Evolutionary conservation across 192 early-diverging fungal species (phyloP).

Genomic region (Gaertneriomyces sp.): DNA sequence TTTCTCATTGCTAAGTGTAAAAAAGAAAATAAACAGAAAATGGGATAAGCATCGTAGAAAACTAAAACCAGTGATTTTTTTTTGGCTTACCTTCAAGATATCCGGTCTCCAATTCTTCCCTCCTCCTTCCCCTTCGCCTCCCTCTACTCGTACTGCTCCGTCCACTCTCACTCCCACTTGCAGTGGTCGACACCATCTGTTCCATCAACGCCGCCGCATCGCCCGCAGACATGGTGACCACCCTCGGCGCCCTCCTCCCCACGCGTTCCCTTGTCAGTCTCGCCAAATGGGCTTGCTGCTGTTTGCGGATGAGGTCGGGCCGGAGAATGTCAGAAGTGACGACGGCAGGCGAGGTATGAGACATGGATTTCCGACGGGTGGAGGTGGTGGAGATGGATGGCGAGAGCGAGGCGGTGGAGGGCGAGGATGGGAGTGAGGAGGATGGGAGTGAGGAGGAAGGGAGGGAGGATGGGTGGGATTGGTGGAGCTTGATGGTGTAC

Average conservation of each 20-base stretch:
- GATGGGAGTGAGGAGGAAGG: slow-evolving; percentile 9
- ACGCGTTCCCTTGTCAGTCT: no score
- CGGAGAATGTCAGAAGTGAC: slow-evolving; percentile 58
- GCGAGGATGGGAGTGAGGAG: neutral
- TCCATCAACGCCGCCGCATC: slow-evolving; percentile 22
- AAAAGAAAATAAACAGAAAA: no score
- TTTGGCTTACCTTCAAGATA: slow-evolving; percentile 26
- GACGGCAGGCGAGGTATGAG: slow-evolving; percentile 23
- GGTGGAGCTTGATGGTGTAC: slow-evolving; percentile 11
- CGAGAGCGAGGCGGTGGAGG: neutral
- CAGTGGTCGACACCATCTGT: neutral
- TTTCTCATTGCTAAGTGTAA: no score
- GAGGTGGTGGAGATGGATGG: slow-evolving; percentile 1
- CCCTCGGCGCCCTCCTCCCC: no score
- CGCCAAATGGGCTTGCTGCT: slow-evolving; percentile 28
- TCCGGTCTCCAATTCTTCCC: slow-evolving; percentile 9
- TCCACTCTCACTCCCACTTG: neutral
- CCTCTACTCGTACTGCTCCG: neutral
- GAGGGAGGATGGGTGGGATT: slow-evolving; percentile 9
- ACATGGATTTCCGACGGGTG: slow-evolving; percentile 29
- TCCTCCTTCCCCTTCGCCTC: slow-evolving; percentile 2
- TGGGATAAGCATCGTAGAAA: no score
- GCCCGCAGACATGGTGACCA: neutral
- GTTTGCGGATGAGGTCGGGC: slow-evolving; percentile 61
- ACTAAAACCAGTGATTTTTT: no score